phyloP scores from a whole-genome alignment of 164 flowering plant genomes.

The Platanus orientalis region DNA sequence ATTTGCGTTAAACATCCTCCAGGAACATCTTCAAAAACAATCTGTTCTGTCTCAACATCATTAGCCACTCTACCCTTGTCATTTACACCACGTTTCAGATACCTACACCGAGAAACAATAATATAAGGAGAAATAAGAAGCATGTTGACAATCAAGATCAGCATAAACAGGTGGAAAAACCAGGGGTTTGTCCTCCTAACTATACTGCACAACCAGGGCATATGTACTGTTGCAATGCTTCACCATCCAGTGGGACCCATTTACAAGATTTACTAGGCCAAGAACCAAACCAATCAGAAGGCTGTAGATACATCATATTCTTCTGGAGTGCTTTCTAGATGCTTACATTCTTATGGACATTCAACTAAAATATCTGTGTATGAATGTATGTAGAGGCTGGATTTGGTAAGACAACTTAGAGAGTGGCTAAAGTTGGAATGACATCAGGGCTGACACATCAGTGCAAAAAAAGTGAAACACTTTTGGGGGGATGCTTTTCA shows the following conservation, averaged over 20 bases:
- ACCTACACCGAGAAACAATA: conserved; percentile 36
- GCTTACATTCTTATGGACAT: too few species aligned
- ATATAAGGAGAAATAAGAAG: conserved; percentile 3
- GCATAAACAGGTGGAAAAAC: neutral
- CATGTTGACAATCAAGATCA: neutral
- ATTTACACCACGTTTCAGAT: conserved; percentile 89
- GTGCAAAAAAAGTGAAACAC: too few species aligned
- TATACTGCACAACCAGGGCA: neutral
- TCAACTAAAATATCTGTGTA: too few species aligned
- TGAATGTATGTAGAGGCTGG: too few species aligned
- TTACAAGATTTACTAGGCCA: neutral
- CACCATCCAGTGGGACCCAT: neutral
- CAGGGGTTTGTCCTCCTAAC: neutral
- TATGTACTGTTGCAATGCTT: neutral
- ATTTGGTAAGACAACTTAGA: too few species aligned
- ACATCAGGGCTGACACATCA: too few species aligned
- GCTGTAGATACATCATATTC: neutral
- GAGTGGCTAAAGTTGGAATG: too few species aligned
- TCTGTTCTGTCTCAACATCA: conserved; percentile 99
- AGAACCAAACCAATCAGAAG: conserved; percentile 2
- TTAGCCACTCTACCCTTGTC: conserved; percentile 95
- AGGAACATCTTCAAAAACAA: conserved; percentile 71
- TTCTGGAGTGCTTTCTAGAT: too few species aligned
- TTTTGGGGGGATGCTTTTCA: too few species aligned
- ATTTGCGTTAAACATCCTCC: conserved; percentile 56